Conservation (phyloP, 495 filamentous ascomycete genomes). For the Pseudotulostoma volvatum region DNA sequence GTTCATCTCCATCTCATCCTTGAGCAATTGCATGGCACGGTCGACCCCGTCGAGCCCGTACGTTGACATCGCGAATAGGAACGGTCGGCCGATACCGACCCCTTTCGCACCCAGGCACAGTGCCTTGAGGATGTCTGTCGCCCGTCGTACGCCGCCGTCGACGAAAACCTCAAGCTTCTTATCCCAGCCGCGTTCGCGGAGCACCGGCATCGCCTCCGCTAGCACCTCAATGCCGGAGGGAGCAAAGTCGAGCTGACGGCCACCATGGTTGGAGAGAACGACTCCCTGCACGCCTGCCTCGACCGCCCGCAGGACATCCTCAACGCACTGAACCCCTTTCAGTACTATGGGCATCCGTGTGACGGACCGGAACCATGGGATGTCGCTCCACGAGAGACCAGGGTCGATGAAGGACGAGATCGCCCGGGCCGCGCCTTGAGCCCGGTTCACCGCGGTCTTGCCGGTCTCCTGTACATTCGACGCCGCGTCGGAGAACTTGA, state of each 20-base stretch:
- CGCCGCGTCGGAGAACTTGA: conserved; percentile 75
- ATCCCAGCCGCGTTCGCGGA: conserved; percentile 67
- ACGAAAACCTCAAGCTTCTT: conserved; percentile 78
- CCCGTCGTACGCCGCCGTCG: conserved; percentile 79
- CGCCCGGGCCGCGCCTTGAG: conserved; percentile 78
- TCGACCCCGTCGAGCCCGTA: conserved; percentile 82
- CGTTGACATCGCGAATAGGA: conserved; percentile 89
- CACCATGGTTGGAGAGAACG: conserved; percentile 93
- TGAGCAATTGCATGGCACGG: conserved; percentile 83
- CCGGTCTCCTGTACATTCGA: conserved; percentile 58
- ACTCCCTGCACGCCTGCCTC: conserved; percentile 79
- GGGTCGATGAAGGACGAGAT: conserved; percentile 97
- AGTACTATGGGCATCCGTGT: conserved; percentile 95
- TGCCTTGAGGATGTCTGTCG: conserved; percentile 92
- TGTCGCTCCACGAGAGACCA: conserved; percentile 74
- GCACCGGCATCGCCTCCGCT: conserved; percentile 89
- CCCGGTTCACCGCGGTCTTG: conserved; percentile 56
- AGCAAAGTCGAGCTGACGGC: conserved; percentile 88
- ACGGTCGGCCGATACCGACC: conserved; percentile 87
- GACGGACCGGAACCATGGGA: conserved; percentile 83
- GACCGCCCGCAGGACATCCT: conserved; percentile 78
- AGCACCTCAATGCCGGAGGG: conserved; percentile 85
- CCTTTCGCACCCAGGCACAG: conserved; percentile 84
- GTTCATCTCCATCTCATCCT: conserved; percentile 98
- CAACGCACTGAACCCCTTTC: conserved; percentile 91